Evolutionary conservation across 2,329 filamentous ascomycete species (phyloP).

Genomic region (Diaporthe capsici): DNA sequence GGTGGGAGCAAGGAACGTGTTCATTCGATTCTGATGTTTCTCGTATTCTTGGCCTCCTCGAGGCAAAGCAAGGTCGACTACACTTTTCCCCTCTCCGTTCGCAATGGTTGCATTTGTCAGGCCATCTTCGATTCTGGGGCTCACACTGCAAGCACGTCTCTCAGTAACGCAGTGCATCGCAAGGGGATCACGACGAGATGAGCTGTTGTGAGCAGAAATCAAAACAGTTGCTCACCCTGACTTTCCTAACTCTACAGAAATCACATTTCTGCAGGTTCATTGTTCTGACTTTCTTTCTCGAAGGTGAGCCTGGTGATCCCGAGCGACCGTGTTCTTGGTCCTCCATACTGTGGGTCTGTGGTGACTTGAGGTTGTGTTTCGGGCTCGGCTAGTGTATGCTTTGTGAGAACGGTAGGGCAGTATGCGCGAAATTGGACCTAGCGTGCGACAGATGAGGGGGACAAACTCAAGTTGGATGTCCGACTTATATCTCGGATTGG

Average conservation of each 20-base stretch:
- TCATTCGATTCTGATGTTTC: not conserved
- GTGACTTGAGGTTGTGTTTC: not conserved
- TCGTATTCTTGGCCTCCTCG: not conserved
- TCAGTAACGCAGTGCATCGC: not conserved
- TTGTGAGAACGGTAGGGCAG: not conserved
- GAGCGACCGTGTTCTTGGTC: not conserved
- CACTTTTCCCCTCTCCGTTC: not conserved
- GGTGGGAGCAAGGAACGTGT: no score
- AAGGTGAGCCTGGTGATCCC: no score
- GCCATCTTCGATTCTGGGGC: not conserved
- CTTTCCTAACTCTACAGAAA: not conserved
- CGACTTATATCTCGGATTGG: not conserved
- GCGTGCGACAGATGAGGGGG: not conserved
- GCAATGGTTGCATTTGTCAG: not conserved
- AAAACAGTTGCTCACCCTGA: not conserved
- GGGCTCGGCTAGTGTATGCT: not conserved
- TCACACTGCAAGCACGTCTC: not conserved
- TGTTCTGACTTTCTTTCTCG: not conserved
- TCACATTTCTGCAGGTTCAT: constrained; percentile 5
- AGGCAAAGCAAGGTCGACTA: not conserved
- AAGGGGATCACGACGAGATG: no score
- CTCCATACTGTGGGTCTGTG: not conserved
- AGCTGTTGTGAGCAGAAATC: not conserved
- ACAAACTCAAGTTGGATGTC: not conserved
- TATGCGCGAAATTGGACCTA: not conserved